These are phyloP conservation scores for Picea engelmannii DNA, from an alignment of 83 land plant species.

Conservation along the genomic window DNA sequence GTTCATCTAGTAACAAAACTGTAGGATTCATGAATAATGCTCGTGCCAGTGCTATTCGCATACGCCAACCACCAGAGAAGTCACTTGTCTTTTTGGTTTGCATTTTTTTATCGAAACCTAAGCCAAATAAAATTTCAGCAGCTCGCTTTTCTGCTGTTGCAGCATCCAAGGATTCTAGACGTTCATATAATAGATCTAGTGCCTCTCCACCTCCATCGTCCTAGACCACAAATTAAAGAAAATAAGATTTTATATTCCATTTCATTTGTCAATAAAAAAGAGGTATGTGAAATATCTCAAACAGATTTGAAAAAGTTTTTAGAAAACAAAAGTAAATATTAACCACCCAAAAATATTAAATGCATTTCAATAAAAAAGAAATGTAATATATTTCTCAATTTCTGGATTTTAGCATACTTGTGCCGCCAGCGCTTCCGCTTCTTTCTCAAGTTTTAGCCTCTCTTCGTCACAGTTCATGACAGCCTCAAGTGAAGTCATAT, in stretches of 20 bases:
- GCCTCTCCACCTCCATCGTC: constrained; percentile 2
- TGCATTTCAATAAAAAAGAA: too few relatives aligned
- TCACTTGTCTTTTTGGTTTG: constrained; percentile 90
- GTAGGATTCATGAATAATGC: constrained; percentile 97
- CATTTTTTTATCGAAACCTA: constrained; percentile 90
- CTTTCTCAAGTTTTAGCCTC: constrained; percentile 68
- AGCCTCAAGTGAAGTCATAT: constrained; percentile 88
- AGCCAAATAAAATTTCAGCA: constrained; percentile 90
- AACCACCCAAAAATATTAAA: too few relatives aligned
- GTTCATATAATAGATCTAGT: not conserved
- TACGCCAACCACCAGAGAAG: constrained; percentile 98
- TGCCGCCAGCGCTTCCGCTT: not conserved
- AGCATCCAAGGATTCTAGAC: constrained; percentile 29
- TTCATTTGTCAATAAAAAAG: too few relatives aligned
- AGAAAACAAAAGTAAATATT: too few relatives aligned
- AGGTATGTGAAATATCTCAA: too few relatives aligned
- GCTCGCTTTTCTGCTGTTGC: constrained; percentile 97
- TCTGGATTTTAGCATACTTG: not conserved
- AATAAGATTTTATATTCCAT: too few relatives aligned
- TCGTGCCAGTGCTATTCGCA: constrained; percentile 92
- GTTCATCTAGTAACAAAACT: constrained; percentile 89
- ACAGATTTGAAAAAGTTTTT: too few relatives aligned
- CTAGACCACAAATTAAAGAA: not conserved
- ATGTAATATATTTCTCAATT: too few relatives aligned
- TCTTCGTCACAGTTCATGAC: constrained; percentile 93